These are phyloP conservation scores for Rachicladosporium sp. DNA, from an alignment of 2,329 filamentous ascomycete genomes.

Conservation along the genomic window DNA sequence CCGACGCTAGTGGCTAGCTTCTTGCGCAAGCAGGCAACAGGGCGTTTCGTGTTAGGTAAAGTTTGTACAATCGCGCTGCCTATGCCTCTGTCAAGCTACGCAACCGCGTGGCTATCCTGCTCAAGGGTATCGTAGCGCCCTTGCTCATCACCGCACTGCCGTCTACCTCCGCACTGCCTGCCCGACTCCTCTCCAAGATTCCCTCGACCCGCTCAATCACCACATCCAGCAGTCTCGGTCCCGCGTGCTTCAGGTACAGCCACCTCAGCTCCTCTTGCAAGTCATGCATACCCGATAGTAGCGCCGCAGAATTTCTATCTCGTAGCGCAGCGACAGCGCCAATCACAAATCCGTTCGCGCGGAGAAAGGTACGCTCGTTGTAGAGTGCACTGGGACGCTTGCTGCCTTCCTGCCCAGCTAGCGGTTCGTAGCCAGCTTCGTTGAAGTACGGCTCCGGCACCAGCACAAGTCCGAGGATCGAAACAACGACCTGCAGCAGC, in stretches of 20 bases:
- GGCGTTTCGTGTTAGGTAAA: no score
- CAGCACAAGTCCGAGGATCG: conserved; percentile 25
- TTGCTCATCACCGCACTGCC: conserved; percentile 36
- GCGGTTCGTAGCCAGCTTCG: conserved; percentile 49
- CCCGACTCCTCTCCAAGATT: conserved; percentile 27
- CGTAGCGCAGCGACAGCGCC: conserved; percentile 29
- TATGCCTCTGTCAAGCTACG: background rate
- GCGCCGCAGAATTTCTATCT: background rate
- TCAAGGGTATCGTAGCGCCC: conserved; percentile 28
- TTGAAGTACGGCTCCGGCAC: conserved; percentile 52
- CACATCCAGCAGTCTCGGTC: conserved; percentile 29
- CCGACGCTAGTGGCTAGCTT: no score
- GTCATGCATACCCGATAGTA: conserved; percentile 22
- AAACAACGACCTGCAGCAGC: conserved; percentile 36
- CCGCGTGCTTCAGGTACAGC: conserved; percentile 32
- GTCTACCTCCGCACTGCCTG: conserved; percentile 23
- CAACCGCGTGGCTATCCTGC: conserved; percentile 1
- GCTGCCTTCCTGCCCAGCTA: conserved; percentile 17
- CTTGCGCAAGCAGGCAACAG: no score
- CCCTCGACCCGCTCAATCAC: conserved; percentile 31
- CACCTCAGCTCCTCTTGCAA: conserved; percentile 41
- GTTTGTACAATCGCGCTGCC: background rate
- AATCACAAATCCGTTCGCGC: conserved; percentile 14
- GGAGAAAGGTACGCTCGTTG: conserved; percentile 18
- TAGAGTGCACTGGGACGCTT: conserved; percentile 18